Base-by-base conservation (phyloP, 2,329 filamentous ascomycete species). In the Pseudogymnoascus sp. region DNA sequence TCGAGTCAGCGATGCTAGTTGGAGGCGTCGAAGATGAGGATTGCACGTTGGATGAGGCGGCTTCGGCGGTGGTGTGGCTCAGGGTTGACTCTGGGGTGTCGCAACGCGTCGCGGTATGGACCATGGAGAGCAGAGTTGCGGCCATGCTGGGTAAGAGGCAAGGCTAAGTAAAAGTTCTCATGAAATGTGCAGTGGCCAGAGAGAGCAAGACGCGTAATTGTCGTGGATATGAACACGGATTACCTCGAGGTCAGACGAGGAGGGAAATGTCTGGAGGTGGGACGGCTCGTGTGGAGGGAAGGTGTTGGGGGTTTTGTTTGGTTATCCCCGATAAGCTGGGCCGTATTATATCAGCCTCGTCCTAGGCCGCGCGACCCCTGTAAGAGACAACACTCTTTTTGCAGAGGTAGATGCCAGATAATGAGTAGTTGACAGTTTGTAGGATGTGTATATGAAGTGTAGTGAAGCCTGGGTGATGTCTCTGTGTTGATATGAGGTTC, bases 1-100 rank as follows among this genome's bases (percentile, higher is more conserved):
- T 80, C 69, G 78, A 80, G 72, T 89, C 87, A 70, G 82, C 83
- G 68, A 87, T 77, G 68, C 84, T 89, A 59, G 87, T 89, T 23
- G 86, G 85, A 56, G 87, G 87, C 64, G 87, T 89, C 19, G 84
- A 87, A 9, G 70, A 71, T 26, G 71, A 72, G 38, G 70, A 71
- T 62, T 67, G 67, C 62, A 66, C 64, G 62, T 70, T 69, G n/a
- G 69, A 67, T 31, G 66, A 64, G 40, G 64, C 26, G 35, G 65
- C 64, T 56, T 72, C 71, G 63, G 69, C 69, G 26, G 71, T 72
- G 46, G 69, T 67, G 35, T 64, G 61, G 59, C 70, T 72, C 10
- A 67, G 46, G 23, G 68, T 62, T 9, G 72, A 73, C 40, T 71
- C 68, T 19, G 68, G 21, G 15, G 62, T 53, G 46, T 53, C 46